Percentiles rank a stretch among this genome's conserved stretches.
phyloP scores from a whole-genome alignment of 1,284 basidiomycete genomes.

The Ceratobasidium sp. region DNA sequence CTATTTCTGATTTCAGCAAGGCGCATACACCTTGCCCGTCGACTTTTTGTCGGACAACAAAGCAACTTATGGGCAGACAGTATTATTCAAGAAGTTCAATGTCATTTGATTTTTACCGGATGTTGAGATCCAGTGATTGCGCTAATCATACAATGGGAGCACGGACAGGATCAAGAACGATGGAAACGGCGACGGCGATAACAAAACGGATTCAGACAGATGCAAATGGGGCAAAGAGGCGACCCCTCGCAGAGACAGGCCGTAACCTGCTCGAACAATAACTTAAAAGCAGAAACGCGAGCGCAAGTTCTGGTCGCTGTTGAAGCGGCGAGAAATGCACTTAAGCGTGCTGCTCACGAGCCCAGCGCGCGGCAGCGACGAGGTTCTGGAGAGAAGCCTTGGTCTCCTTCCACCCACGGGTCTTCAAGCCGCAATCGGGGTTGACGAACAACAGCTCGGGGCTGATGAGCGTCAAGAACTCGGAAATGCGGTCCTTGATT shows the following conservation, averaged over 20 bases:
- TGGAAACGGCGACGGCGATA: not conserved
- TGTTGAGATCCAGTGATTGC: slow-evolving; percentile 42
- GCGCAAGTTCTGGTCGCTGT: slow-evolving; percentile 68
- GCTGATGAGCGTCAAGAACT: slow-evolving; percentile 84
- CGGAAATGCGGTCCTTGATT: slow-evolving; percentile 91
- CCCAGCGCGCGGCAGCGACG: slow-evolving; percentile 91
- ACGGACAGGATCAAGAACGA: slow-evolving; percentile 9
- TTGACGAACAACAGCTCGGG: slow-evolving; percentile 89
- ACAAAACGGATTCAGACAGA: slow-evolving; percentile 1
- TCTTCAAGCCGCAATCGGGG: slow-evolving; percentile 93
- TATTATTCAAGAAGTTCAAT: slow-evolving; percentile 31
- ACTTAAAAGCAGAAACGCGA: slow-evolving; percentile 38
- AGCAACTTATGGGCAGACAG: not conserved
- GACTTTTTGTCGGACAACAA: no score
- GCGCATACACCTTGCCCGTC: no score
- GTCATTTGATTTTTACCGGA: slow-evolving; percentile 40
- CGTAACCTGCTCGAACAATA: slow-evolving; percentile 27
- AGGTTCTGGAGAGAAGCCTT: slow-evolving; percentile 90
- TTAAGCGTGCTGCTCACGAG: slow-evolving; percentile 82
- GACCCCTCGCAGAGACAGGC: not conserved
- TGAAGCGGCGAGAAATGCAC: slow-evolving; percentile 73
- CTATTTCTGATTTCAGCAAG: no score
- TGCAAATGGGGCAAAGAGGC: slow-evolving; percentile 1
- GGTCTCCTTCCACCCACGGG: slow-evolving; percentile 96
- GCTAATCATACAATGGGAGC: slow-evolving; percentile 42